These are phyloP conservation scores for Lentinula boryana DNA, from an alignment of 768 basidiomycete species.

Conservation along the genomic window DNA sequence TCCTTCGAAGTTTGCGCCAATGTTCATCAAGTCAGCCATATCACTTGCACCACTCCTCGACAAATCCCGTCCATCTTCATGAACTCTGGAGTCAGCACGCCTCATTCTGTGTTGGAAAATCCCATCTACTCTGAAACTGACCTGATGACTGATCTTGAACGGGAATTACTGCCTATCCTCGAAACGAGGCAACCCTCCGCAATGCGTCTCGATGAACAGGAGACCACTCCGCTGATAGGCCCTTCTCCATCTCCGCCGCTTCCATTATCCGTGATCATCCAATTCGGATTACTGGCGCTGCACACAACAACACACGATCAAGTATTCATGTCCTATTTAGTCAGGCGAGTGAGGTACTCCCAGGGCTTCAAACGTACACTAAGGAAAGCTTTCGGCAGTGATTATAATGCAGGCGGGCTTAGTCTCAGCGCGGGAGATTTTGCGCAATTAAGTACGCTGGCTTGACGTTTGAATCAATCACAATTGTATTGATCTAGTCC, in stretches of 20 bases:
- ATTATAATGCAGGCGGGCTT: conserved; percentile 79
- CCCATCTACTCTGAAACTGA: neutral
- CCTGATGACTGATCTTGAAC: neutral
- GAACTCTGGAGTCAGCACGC: neutral
- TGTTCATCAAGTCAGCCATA: neutral
- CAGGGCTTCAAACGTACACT: neutral
- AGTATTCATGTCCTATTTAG: conserved; percentile 85
- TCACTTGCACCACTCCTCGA: neutral
- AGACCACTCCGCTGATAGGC: neutral
- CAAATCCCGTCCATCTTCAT: neutral
- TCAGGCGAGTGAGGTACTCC: conserved; percentile 53
- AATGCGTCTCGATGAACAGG: neutral
- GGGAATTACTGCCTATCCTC: neutral
- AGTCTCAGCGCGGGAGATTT: conserved; percentile 89
- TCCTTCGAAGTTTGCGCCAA: neutral
- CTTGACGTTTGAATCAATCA: neutral
- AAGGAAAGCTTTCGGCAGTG: conserved; percentile 33
- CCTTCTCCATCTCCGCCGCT: conserved; percentile 24
- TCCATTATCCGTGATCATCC: conserved; percentile 79
- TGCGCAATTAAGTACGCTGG: conserved; percentile 71
- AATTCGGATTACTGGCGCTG: conserved; percentile 85
- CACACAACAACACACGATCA: conserved; percentile 91
- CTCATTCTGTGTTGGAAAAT: neutral
- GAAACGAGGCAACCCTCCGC: neutral
- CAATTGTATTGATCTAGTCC: neutral